Evolutionary conservation across 148 eudicot species (phyloP).

Genomic region (Rheum nobile): DNA sequence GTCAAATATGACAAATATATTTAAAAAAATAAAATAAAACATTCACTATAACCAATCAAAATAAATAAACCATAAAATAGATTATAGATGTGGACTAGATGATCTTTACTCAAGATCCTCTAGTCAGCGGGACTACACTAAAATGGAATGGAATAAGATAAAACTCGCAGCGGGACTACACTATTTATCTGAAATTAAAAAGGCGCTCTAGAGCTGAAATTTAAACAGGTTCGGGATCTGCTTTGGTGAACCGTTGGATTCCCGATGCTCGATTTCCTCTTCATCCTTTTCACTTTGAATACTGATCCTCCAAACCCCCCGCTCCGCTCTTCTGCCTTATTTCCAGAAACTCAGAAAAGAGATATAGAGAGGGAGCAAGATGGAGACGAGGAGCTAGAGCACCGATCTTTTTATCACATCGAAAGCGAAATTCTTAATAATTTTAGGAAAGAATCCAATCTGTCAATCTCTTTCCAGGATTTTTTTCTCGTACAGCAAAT

Average conservation of each 20-base stretch:
- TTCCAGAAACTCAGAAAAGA: background rate
- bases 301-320: background rate
- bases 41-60: too few relatives aligned
- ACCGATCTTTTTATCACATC: background rate
- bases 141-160: too few relatives aligned
- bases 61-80: too few relatives aligned
- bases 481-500: background rate
- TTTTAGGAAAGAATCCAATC: background rate
- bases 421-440: background rate
- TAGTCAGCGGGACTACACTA: too few relatives aligned
- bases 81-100: too few relatives aligned
- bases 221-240: constrained; percentile 3
- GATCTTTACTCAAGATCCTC: too few relatives aligned
- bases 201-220: background rate
- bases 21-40: too few relatives aligned
- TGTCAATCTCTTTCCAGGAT: background rate
- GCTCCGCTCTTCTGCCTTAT: background rate
- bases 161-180: too few relatives aligned
- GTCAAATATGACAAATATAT: too few relatives aligned
- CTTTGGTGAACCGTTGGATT: constrained; percentile 2
- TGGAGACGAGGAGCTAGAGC: background rate
- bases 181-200: background rate
- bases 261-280: background rate
- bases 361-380: background rate
- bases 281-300: background rate